Base-by-base conservation (phyloP, 2,329 filamentous ascomycete genomes). In the Pyrenophora graminea region DNA sequence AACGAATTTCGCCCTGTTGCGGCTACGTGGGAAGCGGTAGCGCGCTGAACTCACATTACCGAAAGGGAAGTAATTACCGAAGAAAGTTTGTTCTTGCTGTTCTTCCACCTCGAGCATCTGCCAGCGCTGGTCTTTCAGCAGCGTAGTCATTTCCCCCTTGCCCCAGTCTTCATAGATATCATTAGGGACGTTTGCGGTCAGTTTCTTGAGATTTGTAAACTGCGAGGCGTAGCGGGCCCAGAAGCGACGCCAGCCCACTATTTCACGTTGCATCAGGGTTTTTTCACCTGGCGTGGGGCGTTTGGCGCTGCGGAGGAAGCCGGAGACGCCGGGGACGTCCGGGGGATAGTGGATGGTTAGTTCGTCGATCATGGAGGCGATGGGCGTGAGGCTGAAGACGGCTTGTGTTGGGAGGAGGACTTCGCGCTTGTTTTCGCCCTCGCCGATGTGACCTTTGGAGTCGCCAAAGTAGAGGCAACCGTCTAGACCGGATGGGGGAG, bases 201-300 rank as follows among this genome's bases (percentile, higher is more conserved):
- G 56, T 37, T 73, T 73, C 53, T 71, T 72, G 2, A 72, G 58
- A 32, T 71, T 71, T n/a, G 57, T 69, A 51, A 73, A 68, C 15
- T 67, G 68, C 4, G 48, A 49, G 2, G 70, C 69, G 38, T 73
- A 72, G 13, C 70, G 64, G 8, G 58, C 57, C 70, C 70, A 73
- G 58, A 72, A 73, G 21, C 67, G 61, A 15, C 67, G 63, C 69
- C 70, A 73, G 12, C 69, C 70, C 21, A 58, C 60, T 59, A 62
- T 67, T 45, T 73, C 69, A 39, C 69, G 64, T 21, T 59, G 37
- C 48, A 73, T 61, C 36, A 72, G 61, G 17, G 52, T 44, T 27
- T 53, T 59, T 45, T 73, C 69, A 0, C 59, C 65, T 12, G 54
- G 58, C 4, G 58, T 63, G 3, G 62, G 55, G 4, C 59, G 55